Base-by-base conservation (phyloP, 2,329 filamentous ascomycete genomes). In the Colletotrichum sp. region DNA sequence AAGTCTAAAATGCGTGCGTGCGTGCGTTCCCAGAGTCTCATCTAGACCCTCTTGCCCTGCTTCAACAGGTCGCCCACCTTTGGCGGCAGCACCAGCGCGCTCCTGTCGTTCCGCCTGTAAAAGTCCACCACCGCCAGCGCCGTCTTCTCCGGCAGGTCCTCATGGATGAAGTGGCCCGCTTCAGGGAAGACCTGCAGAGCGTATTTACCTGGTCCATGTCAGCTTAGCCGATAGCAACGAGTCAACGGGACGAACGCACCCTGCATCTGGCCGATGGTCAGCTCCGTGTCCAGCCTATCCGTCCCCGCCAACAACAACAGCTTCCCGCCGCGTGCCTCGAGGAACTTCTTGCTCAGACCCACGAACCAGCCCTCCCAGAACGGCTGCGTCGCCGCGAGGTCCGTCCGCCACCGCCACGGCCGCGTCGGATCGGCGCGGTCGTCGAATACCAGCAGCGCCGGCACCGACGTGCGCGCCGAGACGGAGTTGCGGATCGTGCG, bases 191-290 rank as follows among this genome's bases (percentile, higher is more conserved):
- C 96, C 79, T 98, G 95, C 61, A 99, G 87, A 73, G 98, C 96
- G 82, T 98, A 99, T 89, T 98, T 98, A 7, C 96, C 94, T 92
- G 32, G 5, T 84, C 56, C 7, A 30, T 38, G 58, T 58, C 32
- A 61, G 10, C 28, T 24, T 63, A 56, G 43, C 26, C 36, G 36
- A 43, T 43, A 8, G 36, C 4, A 18, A 43, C 36, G 36, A n/a
- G 18, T 21, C 38, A 7, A 48, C 38, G 18, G 36, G 4, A 18
- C 36, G 36, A 21, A 81, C 84, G 79, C 86, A 94, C 95, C 96
- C 88, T 98, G 96, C 96, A 98, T 98, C 85, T 98, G 96, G 18
- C 96, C 96, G 83, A 98, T 98, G 84, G 95, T 98, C 81, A 98
- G 86, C 81, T 98, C 96, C 78, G 95, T 98, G 82, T 98, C 96